Evolutionary conservation across 768 basidiomycete species (phyloP), one percentile per base, ranked within the genome.

Genomic region (Auricularia sp.): DNA sequence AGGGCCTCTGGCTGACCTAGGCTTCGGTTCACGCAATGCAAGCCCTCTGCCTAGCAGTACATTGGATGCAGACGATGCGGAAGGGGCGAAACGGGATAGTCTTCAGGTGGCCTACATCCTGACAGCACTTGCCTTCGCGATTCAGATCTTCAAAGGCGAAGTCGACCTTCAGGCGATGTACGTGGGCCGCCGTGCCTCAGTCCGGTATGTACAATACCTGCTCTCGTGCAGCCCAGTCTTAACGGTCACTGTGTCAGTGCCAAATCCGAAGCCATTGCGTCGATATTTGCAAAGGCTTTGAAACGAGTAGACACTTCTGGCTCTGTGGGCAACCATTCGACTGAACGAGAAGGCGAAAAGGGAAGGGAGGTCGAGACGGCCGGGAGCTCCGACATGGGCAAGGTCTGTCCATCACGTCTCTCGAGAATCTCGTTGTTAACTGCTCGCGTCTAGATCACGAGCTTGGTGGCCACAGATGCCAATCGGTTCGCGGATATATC

Each of bases 361-460:
- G 54, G 8, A 10, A 18, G 7, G 1, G 7, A n/a, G 54, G n/a
- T n/a, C n/a, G n/a, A n/a, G 2, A 59, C 56, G 29, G 56, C 56
- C 24, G 56, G 56, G 7, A 59, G 56, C 56, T 14, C 56, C 56
- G 56, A 59, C 56, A 59, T 59, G 56, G 56, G 56, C 56, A 59
- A 59, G 54, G 54, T 54, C 7, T 18, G 54, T 11, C 7, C 18
- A 18, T n/a, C 54, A 8, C 18, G 0, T 29, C 29, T 29, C 29
- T 29, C 29, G 54, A 54, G 7, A 8, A n/a, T 18, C 29, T 54
- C n/a, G 29, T 54, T 54, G n/a, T 18, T 11, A 8, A 54, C 4
- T 2, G 0, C 18, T 54, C 18, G 8, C 13, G 8, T 42, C 13
- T 18, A 54, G 29, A 59, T 59, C 11, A 35, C 56, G 4, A 59